Conservation (phyloP, 108 stramenopile species). For the Skeletonema menzelii region DNA sequence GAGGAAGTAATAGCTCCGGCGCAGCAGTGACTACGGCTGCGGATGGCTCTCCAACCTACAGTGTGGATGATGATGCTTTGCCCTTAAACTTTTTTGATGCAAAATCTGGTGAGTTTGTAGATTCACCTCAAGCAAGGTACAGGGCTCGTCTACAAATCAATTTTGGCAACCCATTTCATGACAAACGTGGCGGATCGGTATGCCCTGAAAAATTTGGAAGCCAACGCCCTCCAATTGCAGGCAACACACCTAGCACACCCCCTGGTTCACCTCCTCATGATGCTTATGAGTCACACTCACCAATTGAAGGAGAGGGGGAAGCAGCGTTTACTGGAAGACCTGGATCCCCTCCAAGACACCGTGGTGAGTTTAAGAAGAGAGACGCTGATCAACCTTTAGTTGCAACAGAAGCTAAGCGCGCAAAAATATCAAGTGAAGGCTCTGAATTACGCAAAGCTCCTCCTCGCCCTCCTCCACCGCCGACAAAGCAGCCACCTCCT, state of each 20-base stretch:
- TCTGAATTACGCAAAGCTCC: constrained; percentile 1
- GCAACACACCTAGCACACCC: constrained; percentile 47
- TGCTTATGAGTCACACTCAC: constrained; percentile 46
- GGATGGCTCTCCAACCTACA: constrained; percentile 73
- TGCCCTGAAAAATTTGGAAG: constrained; percentile 58
- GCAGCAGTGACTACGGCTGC: constrained; percentile 73
- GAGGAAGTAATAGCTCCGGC: constrained; percentile 66
- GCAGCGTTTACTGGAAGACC: constrained; percentile 67
- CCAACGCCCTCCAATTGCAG: constrained; percentile 61
- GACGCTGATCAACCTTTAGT: constrained; percentile 1
- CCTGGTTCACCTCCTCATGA: constrained; percentile 81
- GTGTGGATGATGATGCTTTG: constrained; percentile 80
- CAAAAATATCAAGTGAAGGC: constrained; percentile 6
- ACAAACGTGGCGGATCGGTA: constrained; percentile 68
- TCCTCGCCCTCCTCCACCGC: constrained; percentile 29
- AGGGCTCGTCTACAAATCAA: constrained; percentile 64
- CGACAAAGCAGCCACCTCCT: constrained; percentile 19
- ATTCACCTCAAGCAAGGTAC: constrained; percentile 64
- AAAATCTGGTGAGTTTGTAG: constrained; percentile 71
- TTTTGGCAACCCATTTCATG: constrained; percentile 83
- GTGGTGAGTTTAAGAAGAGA: constrained; percentile 7
- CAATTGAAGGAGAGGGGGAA: constrained; percentile 74
- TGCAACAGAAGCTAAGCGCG: constrained; percentile 25
- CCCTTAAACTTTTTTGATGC: constrained; percentile 73
- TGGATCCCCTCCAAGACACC: constrained; percentile 22